Evolutionary conservation across 169 alveolate genomes (phyloP).

Genomic region (Babesia caballi): DNA sequence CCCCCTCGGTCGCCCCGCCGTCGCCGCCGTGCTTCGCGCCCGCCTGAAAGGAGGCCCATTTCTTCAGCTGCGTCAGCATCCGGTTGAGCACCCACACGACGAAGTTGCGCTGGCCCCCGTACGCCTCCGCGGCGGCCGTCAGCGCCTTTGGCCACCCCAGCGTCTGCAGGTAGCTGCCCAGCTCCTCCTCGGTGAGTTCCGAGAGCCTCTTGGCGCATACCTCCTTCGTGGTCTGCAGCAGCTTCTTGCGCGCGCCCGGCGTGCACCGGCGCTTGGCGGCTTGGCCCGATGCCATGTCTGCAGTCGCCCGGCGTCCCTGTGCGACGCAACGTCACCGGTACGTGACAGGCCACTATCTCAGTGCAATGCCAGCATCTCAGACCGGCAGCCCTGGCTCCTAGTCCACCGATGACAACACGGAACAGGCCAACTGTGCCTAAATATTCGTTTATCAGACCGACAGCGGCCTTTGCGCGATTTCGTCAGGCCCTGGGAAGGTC

Average conservation of each 20-base stretch:
- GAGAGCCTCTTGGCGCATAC: constrained; percentile 17
- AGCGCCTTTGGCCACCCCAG: constrained; percentile 31
- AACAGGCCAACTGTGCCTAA: too few relatives aligned
- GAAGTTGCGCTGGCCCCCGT: background rate
- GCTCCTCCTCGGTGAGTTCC: constrained; percentile 21
- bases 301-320: background rate
- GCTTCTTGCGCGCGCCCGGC: constrained; percentile 3
- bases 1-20: background rate
- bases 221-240: constrained; percentile 22
- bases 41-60: constrained; percentile 6
- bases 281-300: background rate
- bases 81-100: constrained; percentile 6
- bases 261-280: constrained; percentile 16
- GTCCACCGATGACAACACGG: too few relatives aligned
- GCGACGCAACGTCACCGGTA: background rate
- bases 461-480: too few relatives aligned
- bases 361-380: too few relatives aligned
- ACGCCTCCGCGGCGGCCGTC: background rate
- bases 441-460: too few relatives aligned
- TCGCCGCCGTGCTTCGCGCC: background rate
- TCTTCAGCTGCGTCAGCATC: constrained; percentile 12
- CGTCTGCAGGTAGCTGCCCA: constrained; percentile 1
- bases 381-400: too few relatives aligned
- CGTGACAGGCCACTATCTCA: too few relatives aligned
- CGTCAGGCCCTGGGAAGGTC: too few relatives aligned